Evolutionary conservation across 208 protist genomes (phyloP), one percentile per base, ranked within the genome.

Genomic region (Acanthamoeba sp.): DNA sequence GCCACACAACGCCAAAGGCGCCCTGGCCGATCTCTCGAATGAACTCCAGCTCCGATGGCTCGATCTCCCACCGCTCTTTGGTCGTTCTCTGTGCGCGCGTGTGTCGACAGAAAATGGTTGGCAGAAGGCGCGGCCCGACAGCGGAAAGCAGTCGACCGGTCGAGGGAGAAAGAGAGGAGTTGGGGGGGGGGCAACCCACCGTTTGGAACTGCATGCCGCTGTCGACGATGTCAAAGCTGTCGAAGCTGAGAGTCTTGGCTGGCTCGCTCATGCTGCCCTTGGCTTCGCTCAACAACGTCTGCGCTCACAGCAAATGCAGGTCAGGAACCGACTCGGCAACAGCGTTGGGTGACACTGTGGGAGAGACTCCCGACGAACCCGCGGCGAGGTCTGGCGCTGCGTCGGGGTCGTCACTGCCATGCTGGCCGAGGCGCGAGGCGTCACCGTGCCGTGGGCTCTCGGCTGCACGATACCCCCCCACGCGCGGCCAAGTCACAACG

Each of bases 191-290:
- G 57, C 57, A 12, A 64, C 57, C 22, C 1, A 64, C 57, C 57
- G 57, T 64, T 29, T 64, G 57, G 57, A 64, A 64, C 57, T 64
- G 57, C 57, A 64, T 64, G 57, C 57, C 57, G 57, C 57, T 64
- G 57, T 64, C 57, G 57, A 64, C 57, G 27, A 64, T 64, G 57
- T 64, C 57, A 32, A 64, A 64, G 57, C n/a, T 64, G 57, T 64
- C 57, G 57, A 64, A 64, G 22, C 57, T 64, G 24, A 64, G 57
- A 7, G 57, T 64, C 57, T 64, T 64, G 18, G 24, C 14, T 12
- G 57, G 27, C 22, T 24, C 24, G 57, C n/a, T 9, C 57, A 64
- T 64, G 9, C 57, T 29, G 24, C 9, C 57, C 57, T 32, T 29
- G 57, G 57, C 57, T 24, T 64, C 57, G 18, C 18, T 29, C 57